Evolutionary conservation across 2,329 filamentous ascomycete genomes (phyloP).

Genomic region (Colletotrichum kahawae): DNA sequence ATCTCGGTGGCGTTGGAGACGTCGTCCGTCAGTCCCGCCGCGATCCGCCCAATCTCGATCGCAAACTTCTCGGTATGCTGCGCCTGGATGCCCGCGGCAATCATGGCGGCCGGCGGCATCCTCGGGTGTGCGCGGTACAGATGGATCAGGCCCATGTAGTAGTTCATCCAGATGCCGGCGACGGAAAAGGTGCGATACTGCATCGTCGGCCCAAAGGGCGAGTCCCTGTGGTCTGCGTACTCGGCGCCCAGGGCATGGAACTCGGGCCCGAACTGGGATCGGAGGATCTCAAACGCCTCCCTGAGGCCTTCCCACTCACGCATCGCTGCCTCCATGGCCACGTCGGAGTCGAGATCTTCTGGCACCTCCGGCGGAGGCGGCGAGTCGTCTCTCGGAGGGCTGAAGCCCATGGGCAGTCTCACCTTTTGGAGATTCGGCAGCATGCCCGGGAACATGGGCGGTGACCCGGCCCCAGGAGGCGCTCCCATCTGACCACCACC

Average conservation of each 20-base stretch:
- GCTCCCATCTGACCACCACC: conserved; percentile 25
- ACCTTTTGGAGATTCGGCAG: conserved; percentile 58
- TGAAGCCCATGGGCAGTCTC: conserved; percentile 59
- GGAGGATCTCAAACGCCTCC: conserved; percentile 71
- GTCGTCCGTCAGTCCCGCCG: conserved; percentile 71
- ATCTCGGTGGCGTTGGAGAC: conserved; percentile 60
- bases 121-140: conserved; percentile 82
- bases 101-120: conserved; percentile 91
- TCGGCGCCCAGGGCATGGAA: conserved; percentile 80
- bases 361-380: conserved; percentile 43
- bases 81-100: conserved; percentile 81
- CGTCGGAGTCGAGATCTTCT: conserved; percentile 64
- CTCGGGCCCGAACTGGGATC: conserved; percentile 69
- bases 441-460: conserved; percentile 59
- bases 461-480: conserved; percentile 35
- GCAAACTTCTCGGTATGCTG: conserved; percentile 73
- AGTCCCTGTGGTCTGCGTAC: conserved; percentile 60
- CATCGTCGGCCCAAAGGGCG: conserved; percentile 82
- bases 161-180: conserved; percentile 85
- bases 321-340: conserved; percentile 71
- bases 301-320: conserved; percentile 81
- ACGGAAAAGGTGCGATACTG: conserved; percentile 89
- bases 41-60: conserved; percentile 79
- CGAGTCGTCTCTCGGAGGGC: conserved; percentile 49
- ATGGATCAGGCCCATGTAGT: conserved; percentile 83